These are phyloP conservation scores for Pleurotus tuber-regium DNA, from an alignment of 768 basidiomycete species.

Conservation along the genomic window DNA sequence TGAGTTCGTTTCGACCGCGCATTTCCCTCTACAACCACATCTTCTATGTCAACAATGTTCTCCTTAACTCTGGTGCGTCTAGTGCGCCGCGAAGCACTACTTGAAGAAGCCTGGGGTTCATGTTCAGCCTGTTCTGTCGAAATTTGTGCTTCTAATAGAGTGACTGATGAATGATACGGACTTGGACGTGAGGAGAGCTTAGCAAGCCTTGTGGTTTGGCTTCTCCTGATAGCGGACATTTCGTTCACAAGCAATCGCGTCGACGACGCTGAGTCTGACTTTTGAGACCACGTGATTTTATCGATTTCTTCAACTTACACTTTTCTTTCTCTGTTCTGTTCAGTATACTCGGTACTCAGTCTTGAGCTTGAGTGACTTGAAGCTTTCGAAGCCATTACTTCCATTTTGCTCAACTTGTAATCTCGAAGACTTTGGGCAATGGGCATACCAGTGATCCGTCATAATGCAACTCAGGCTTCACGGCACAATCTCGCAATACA, in stretches of 20 bases:
- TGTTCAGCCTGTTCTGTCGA: conserved; percentile 9
- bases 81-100: conserved; percentile 18
- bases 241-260: conserved; percentile 26
- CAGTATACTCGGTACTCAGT: too few relatives aligned
- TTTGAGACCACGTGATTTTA: too few relatives aligned
- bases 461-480: too few relatives aligned
- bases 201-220: conserved; percentile 26
- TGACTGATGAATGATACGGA: conserved; percentile 42
- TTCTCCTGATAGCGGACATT: conserved; percentile 24
- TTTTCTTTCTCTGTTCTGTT: too few relatives aligned
- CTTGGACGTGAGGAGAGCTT: conserved; percentile 38
- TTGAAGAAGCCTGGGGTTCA: background rate
- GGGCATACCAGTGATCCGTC: too few relatives aligned
- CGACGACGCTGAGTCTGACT: too few relatives aligned
- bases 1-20: background rate
- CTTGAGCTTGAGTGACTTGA: too few relatives aligned
- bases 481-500: too few relatives aligned
- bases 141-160: conserved; percentile 31
- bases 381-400: too few relatives aligned
- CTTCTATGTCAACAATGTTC: conserved; percentile 10
- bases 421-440: too few relatives aligned
- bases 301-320: too few relatives aligned
- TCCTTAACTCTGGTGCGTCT: conserved; percentile 27
- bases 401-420: too few relatives aligned
- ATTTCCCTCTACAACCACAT: conserved; percentile 2